Conservation (phyloP, 2,329 filamentous ascomycete species). For the Xylaria sp. region DNA sequence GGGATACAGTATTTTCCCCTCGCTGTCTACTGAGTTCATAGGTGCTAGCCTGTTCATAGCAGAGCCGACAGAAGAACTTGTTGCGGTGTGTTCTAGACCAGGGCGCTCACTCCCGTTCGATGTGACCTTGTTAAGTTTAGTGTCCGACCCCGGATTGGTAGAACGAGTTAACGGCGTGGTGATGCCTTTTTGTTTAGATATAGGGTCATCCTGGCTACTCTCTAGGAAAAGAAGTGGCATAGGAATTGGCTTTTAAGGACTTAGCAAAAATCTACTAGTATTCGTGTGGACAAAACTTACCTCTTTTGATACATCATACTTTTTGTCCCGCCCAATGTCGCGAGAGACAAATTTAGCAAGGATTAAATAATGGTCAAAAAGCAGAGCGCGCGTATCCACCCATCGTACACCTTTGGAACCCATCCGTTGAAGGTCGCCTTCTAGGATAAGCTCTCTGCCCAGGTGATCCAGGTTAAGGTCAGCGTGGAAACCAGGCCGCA, state of each 20-base stretch:
- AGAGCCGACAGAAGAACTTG: conserved; percentile 72
- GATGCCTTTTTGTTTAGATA: conserved; percentile 83
- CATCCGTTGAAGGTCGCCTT: conserved; percentile 89
- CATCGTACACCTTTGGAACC: conserved; percentile 90
- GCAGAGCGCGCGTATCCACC: conserved; percentile 90
- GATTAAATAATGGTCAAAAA: conserved; percentile 97
- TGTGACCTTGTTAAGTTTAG: conserved; percentile 66
- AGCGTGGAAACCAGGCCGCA: conserved; percentile 87
- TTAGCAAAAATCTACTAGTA: conserved; percentile 24
- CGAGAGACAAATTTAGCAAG: conserved; percentile 84
- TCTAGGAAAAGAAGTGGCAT: conserved; percentile 96
- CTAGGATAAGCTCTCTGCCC: conserved; percentile 87
- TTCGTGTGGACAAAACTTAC: conserved; percentile 56
- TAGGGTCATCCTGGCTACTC: conserved; percentile 89
- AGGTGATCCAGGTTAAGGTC: conserved; percentile 93
- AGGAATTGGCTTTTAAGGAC: conserved; percentile 76
- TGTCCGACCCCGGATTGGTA: conserved; percentile 69
- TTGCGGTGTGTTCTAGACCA: conserved; percentile 73
- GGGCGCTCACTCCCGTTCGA: conserved; percentile 64
- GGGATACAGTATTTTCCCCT: conserved; percentile 88
- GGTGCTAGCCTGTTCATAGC: conserved; percentile 56
- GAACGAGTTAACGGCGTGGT: conserved; percentile 69
- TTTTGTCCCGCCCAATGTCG: conserved; percentile 76
- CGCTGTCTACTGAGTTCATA: conserved; percentile 69
- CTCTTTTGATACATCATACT: conserved; percentile 94